Conservation (phyloP, 2,329 filamentous ascomycete species). For the Stagonosporopsis chrysanthemi region DNA sequence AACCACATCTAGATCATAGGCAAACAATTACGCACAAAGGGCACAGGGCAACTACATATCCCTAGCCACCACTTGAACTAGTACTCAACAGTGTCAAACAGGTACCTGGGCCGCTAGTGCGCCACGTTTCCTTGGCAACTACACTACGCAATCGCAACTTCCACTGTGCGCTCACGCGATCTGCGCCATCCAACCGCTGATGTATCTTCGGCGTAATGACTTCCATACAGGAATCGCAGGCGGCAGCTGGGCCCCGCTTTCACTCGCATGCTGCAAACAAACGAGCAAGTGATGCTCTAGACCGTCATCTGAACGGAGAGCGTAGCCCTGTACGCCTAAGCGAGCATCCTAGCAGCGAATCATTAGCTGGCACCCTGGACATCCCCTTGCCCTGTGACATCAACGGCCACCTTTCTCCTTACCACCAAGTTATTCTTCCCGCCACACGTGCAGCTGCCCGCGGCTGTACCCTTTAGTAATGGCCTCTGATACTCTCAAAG, state of each 20-base stretch:
- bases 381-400: constrained; percentile 47
- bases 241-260: constrained; percentile 12
- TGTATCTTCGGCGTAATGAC: constrained; percentile 4
- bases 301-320: constrained; percentile 38
- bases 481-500: constrained; percentile 41
- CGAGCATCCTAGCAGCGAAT: constrained; percentile 44
- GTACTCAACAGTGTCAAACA: neutral
- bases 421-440: constrained; percentile 44
- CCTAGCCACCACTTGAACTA: too few relatives aligned
- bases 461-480: constrained; percentile 35
- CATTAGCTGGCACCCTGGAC: constrained; percentile 28
- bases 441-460: constrained; percentile 37
- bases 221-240: constrained; percentile 10
- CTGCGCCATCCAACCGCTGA: constrained; percentile 5
- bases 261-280: constrained; percentile 13
- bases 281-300: constrained; percentile 30
- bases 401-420: constrained; percentile 45
- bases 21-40: constrained; percentile 3
- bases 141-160: constrained; percentile 6
- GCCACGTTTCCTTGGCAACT: constrained; percentile 19
- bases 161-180: neutral
- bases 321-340: constrained; percentile 38
- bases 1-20: constrained; percentile 13
- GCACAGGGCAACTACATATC: neutral
- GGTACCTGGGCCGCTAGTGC: neutral